Evolutionary conservation across 2,329 filamentous ascomycete species (phyloP).

Genomic region (Neodidymelliopsis sp.): DNA sequence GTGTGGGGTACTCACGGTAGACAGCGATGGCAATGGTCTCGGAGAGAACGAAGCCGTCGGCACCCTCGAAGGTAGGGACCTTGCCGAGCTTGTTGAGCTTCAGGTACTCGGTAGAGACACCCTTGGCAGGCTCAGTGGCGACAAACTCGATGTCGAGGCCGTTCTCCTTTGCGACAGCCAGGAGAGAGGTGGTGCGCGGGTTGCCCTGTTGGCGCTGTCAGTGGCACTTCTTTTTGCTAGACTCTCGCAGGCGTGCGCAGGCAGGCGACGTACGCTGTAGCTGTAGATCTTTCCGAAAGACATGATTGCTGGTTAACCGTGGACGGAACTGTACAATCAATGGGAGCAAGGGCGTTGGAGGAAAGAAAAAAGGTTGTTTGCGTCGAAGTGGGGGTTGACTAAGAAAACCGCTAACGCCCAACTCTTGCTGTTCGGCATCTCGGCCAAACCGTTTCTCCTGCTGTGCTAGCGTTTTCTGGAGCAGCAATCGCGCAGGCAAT

Average conservation of each 20-base stretch:
- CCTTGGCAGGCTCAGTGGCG: constrained; percentile 70
- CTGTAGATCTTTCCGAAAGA: constrained; percentile 98
- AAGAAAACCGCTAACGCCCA: background rate
- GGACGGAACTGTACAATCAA: constrained; percentile 41
- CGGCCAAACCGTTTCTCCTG: too few species aligned
- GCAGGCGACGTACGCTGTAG: constrained; percentile 62
- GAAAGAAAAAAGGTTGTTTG: constrained; percentile 39
- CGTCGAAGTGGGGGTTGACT: constrained; percentile 33
- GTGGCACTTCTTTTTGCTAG: constrained; percentile 1
- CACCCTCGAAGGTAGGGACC: constrained; percentile 90
- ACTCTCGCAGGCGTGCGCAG: constrained; percentile 3
- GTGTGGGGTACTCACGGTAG: constrained; percentile 77
- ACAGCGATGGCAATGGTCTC: constrained; percentile 96
- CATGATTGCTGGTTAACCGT: constrained; percentile 67
- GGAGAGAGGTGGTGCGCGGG: constrained; percentile 86
- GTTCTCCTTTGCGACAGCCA: constrained; percentile 97
- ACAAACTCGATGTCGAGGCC: constrained; percentile 89
- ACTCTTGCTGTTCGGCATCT: too few species aligned
- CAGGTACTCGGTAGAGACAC: constrained; percentile 76
- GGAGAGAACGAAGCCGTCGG: constrained; percentile 87
- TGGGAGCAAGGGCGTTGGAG: constrained; percentile 30
- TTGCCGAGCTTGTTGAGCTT: constrained; percentile 88
- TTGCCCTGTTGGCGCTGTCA: constrained; percentile 70
- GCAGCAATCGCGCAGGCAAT: constrained; percentile 16
- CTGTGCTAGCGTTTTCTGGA: constrained; percentile 3